Percentiles rank a stretch among this genome's conserved stretches.
Evolutionary conservation across 768 basidiomycete genomes (phyloP).

Genomic region (Auricularia auricula-judae): DNA sequence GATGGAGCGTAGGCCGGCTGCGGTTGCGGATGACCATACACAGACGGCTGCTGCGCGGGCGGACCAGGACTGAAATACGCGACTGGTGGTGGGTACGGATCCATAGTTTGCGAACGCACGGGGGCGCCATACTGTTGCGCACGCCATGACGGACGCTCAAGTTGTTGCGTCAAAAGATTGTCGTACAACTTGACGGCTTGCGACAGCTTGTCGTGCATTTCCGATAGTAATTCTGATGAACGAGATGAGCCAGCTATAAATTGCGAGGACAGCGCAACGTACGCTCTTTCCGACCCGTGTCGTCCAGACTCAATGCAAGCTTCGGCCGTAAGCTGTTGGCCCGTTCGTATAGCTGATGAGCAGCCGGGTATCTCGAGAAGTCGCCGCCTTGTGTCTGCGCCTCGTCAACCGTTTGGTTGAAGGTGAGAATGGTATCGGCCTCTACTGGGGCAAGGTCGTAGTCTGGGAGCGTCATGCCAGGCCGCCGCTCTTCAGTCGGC

Average conservation of each 20-base stretch:
- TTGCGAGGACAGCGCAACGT: slow-evolving; percentile 18
- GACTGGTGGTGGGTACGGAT: background rate
- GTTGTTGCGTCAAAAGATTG: slow-evolving; percentile 71
- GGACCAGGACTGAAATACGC: slow-evolving; percentile 9
- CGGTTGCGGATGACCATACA: slow-evolving; percentile 14
- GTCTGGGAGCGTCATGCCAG: slow-evolving; percentile 47
- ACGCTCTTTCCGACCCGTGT: slow-evolving; percentile 81
- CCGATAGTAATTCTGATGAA: slow-evolving; percentile 62
- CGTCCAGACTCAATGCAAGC: slow-evolving; percentile 72
- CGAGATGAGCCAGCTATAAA: background rate
- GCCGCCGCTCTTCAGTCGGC: slow-evolving; percentile 32
- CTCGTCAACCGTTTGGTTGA: slow-evolving; percentile 83
- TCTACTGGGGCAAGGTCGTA: slow-evolving; percentile 79
- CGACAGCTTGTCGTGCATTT: slow-evolving; percentile 92
- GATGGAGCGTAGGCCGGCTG: background rate
- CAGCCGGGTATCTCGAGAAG: slow-evolving; percentile 71
- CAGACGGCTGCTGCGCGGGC: slow-evolving; percentile 8
- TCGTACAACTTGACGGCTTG: slow-evolving; percentile 91
- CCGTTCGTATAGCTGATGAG: slow-evolving; percentile 75
- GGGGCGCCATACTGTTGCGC: slow-evolving; percentile 17
- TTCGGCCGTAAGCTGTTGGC: slow-evolving; percentile 72
- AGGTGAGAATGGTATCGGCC: slow-evolving; percentile 77
- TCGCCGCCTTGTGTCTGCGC: slow-evolving; percentile 69
- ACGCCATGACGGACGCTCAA: slow-evolving; percentile 61
- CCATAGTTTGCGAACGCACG: slow-evolving; percentile 7